phyloP scores from a whole-genome alignment of 2,329 filamentous ascomycete genomes.

The Fusarium hostae region DNA sequence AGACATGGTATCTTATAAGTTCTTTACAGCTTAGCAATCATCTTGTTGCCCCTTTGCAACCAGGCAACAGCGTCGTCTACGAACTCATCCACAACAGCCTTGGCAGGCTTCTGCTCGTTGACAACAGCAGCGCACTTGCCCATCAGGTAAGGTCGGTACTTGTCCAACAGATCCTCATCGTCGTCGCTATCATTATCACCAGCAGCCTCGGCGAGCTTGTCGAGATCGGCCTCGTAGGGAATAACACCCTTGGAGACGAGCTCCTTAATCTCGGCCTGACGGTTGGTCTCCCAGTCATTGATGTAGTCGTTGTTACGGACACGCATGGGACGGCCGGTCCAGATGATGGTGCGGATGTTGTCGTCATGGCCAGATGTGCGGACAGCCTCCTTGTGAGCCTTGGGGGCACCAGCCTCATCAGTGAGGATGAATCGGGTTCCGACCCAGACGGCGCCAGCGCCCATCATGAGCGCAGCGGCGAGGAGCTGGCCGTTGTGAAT shows the following conservation, averaged over 20 bases:
- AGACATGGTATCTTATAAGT: conserved; percentile 8
- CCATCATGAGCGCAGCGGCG: conserved; percentile 91
- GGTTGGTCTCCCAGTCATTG: conserved; percentile 94
- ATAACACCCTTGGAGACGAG: conserved; percentile 89
- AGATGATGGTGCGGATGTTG: conserved; percentile 97
- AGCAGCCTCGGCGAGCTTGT: conserved; percentile 75
- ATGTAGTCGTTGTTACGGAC: conserved; percentile 96
- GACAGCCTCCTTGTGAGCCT: conserved; percentile 95
- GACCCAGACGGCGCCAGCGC: conserved; percentile 93
- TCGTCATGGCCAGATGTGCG: conserved; percentile 92
- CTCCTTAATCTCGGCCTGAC: conserved; percentile 88
- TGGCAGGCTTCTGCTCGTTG: conserved; percentile 91
- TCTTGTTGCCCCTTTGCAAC: conserved; percentile 74
- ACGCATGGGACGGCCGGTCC: conserved; percentile 93
- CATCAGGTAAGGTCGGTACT: conserved; percentile 92
- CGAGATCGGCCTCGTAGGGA: conserved; percentile 93
- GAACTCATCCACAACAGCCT: conserved; percentile 94
- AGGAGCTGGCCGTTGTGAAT: conserved; percentile 92
- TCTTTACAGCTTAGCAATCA: conserved; percentile 75
- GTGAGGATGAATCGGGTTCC: conserved; percentile 95
- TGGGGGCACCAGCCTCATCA: conserved; percentile 93
- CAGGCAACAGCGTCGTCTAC: conserved; percentile 81
- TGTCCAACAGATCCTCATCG: conserved; percentile 89
- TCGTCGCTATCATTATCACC: conserved; percentile 76
- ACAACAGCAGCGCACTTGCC: conserved; percentile 95